Conservation (phyloP, 2,329 filamentous ascomycete species). For the Zelopaecilomyces penicillatus region DNA sequence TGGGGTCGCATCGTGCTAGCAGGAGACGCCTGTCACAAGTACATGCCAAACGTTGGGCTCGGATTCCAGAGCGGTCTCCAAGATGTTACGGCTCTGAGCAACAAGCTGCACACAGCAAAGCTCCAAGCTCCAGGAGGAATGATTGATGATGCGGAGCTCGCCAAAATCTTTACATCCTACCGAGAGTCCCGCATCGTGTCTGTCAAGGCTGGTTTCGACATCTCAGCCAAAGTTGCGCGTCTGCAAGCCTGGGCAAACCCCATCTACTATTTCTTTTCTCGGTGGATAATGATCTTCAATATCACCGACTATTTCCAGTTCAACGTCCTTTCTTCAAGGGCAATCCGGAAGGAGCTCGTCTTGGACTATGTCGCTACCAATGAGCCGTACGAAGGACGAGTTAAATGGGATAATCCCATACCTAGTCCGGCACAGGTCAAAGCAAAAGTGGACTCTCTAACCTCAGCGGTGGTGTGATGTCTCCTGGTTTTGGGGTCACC, state of each 20-base stretch:
- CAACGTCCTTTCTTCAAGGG: no score
- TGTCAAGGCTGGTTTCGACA: constrained; percentile 9
- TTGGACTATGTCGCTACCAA: no score
- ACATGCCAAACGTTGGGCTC: constrained; percentile 26
- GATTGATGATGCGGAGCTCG: constrained; percentile 1
- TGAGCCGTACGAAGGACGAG: no score
- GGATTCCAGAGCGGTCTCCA: constrained; percentile 29
- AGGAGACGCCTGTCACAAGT: constrained; percentile 30
- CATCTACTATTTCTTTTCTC: constrained; percentile 15
- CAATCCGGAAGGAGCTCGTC: no score
- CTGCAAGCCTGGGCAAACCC: constrained; percentile 19
- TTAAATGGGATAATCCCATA: no score
- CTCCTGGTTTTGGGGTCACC: no score
- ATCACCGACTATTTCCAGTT: no score
- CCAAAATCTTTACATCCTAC: constrained; percentile 13
- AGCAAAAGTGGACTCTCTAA: no score
- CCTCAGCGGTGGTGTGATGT: no score
- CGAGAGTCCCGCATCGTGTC: constrained; percentile 9
- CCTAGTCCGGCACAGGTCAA: no score
- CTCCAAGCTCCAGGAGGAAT: neutral
- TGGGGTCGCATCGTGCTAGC: constrained; percentile 26
- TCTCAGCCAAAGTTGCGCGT: constrained; percentile 13
- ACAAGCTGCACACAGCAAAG: constrained; percentile 14
- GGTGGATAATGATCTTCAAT: constrained; percentile 1
- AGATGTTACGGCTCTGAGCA: constrained; percentile 22